These are phyloP conservation scores for Saccharomycopsis fermentans DNA, from an alignment of 805 yeast genomes.

Conservation along the genomic window DNA sequence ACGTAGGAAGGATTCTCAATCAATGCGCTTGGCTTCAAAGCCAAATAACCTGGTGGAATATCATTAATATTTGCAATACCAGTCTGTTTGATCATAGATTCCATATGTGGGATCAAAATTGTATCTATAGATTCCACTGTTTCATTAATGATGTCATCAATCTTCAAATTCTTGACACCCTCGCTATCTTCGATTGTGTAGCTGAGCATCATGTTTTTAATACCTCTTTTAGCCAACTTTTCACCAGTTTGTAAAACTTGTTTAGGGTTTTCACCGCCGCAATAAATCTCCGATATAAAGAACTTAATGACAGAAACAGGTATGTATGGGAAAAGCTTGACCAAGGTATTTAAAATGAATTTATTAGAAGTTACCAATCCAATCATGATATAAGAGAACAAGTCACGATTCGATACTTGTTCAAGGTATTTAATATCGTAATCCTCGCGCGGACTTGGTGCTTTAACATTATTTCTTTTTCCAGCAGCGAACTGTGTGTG, in stretches of 20 bases:
- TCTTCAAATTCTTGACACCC: constrained; percentile 54
- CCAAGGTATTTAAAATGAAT: constrained; percentile 48
- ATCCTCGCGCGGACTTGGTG: neutral
- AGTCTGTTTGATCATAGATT: constrained; percentile 39
- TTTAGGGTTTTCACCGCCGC: constrained; percentile 75
- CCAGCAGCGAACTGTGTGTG: neutral
- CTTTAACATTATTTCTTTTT: neutral
- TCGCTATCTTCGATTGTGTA: constrained; percentile 89
- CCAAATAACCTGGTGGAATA: constrained; percentile 86
- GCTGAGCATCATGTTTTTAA: constrained; percentile 91
- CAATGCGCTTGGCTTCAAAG: constrained; percentile 88
- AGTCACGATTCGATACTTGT: constrained; percentile 42
- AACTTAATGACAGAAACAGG: constrained; percentile 64
- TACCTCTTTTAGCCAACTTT: constrained; percentile 59
- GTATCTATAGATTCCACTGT: constrained; percentile 58
- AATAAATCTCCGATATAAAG: constrained; percentile 72
- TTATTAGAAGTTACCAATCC: constrained; percentile 62
- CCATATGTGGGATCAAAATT: constrained; percentile 64
- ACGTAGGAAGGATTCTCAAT: constrained; percentile 68
- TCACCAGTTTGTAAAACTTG: constrained; percentile 68
- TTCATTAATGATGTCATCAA: constrained; percentile 47
- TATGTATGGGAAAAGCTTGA: constrained; percentile 58
- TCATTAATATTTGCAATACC: constrained; percentile 36
- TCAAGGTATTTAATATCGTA: constrained; percentile 32
- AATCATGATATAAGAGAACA: constrained; percentile 55